Base-by-base conservation (phyloP, 768 basidiomycete species). In the Amanita muscaria region DNA sequence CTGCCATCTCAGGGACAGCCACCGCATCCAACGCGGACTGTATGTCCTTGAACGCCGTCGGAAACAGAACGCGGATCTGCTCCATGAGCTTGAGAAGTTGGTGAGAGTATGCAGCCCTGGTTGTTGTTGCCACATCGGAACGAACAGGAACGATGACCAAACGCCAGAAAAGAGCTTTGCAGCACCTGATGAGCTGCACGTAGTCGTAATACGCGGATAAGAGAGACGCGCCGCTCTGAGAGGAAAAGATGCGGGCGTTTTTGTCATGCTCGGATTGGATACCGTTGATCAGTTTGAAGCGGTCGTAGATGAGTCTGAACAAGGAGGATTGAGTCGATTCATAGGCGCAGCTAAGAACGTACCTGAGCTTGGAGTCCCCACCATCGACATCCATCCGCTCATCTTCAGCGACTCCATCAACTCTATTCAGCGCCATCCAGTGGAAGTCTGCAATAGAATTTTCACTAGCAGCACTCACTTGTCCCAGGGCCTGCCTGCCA, bases 321-420 rank as follows among this genome's bases (percentile, higher is more conserved):
- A n/a, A n/a, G n/a, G n/a, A n/a, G n/a, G 14, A 4, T 2, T 9
- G 18, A 5, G 21, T 14, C 19, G 16, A 3, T n/a, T 10, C 7
- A 23, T 37, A n/a, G n/a, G n/a, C n/a, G n/a, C 22, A 5, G 14
- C 12, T n/a, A n/a, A 24, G 10, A 23, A 27, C 27, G 15, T 40
- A 40, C 39, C n/a, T 40, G 14, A 29, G n/a, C 15, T 27, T 40
- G n/a, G n/a, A n/a, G n/a, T n/a, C n/a, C n/a, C 14, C 39, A n/a
- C 3, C n/a, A 16, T 40, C 39, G 12, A 11, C 39, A 7, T 40
- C 37, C 22, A 10, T 40, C 23, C 18, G 7, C 6, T 22, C 18
- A 5, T 40, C 38, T 6, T 15, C 15, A 8, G 14, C 21, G 2
- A n/a, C 11, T 7, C n/a, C 6, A 9, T 5, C 6, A 1, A 7